phyloP scores from a whole-genome alignment of 179 eudicot genomes.

The Silene coronaria region DNA sequence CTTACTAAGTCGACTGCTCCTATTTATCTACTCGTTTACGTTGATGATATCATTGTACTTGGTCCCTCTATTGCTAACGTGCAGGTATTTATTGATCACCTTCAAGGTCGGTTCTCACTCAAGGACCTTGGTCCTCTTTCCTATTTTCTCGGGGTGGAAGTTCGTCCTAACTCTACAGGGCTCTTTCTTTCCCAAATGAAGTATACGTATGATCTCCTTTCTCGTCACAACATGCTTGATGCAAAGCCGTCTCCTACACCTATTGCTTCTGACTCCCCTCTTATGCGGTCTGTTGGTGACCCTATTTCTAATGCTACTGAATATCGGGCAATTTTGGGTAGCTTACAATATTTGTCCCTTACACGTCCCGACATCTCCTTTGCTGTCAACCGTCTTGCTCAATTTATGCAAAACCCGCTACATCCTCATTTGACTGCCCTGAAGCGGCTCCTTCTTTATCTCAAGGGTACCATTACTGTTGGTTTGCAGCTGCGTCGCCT shows the following conservation, averaged over 20 bases:
- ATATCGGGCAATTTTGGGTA: neutral
- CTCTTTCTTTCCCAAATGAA: neutral
- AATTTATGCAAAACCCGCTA: no score
- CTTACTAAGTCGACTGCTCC: neutral
- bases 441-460: neutral
- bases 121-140: neutral
- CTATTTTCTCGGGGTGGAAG: neutral
- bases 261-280: neutral
- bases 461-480: neutral
- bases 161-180: neutral
- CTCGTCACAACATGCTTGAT: neutral
- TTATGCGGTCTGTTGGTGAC: neutral
- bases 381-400: no score
- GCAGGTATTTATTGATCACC: neutral
- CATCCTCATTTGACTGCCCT: no score
- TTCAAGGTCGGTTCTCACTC: neutral
- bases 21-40: neutral
- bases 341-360: neutral
- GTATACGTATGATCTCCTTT: neutral
- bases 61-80: neutral
- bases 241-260: neutral
- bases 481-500: neutral
- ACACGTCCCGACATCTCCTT: neutral
- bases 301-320: neutral
- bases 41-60: neutral